Conservation (phyloP, 2,329 filamentous ascomycete species). For the Aspergillus fischeri region DNA sequence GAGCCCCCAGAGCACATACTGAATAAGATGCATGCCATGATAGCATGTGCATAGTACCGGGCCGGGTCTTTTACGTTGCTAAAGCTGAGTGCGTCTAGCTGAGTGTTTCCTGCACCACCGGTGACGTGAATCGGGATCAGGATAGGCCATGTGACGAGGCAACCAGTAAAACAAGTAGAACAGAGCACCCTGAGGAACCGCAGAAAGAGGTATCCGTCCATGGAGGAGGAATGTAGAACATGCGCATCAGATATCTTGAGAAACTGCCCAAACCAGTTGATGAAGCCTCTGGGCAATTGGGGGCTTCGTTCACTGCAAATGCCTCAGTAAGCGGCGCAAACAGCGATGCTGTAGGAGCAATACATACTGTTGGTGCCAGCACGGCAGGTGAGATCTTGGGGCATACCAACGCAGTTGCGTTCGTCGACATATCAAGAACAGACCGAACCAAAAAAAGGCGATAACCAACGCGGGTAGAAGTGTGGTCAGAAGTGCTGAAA, state of each 20-base stretch:
- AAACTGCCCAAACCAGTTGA: conserved; percentile 54
- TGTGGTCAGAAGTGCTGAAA: conserved; percentile 47
- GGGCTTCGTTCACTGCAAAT: conserved; percentile 45
- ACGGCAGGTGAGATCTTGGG: conserved; percentile 40
- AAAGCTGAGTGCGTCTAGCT: conserved; percentile 77
- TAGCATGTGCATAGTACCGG: conserved; percentile 73
- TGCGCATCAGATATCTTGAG: conserved; percentile 63
- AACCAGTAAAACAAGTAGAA: conserved; percentile 75
- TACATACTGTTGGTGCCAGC: conserved; percentile 38
- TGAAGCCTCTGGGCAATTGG: conserved; percentile 42
- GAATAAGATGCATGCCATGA: conserved; percentile 75
- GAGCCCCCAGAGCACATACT: conserved; percentile 36
- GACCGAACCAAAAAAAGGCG: conserved; percentile 39
- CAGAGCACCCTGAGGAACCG: conserved; percentile 78
- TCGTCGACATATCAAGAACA: conserved; percentile 46
- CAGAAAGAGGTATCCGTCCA: conserved; percentile 89
- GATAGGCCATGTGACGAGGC: conserved; percentile 79
- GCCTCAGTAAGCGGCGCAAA: neutral
- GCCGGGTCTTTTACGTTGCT: conserved; percentile 64
- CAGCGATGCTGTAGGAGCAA: neutral
- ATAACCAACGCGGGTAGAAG: conserved; percentile 45
- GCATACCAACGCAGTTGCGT: conserved; percentile 45
- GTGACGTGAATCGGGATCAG: conserved; percentile 84
- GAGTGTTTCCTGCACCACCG: conserved; percentile 61
- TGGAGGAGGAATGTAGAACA: conserved; percentile 82